Conservation (phyloP, 2,329 filamentous ascomycete species). For the Calonectria multiphialidica region DNA sequence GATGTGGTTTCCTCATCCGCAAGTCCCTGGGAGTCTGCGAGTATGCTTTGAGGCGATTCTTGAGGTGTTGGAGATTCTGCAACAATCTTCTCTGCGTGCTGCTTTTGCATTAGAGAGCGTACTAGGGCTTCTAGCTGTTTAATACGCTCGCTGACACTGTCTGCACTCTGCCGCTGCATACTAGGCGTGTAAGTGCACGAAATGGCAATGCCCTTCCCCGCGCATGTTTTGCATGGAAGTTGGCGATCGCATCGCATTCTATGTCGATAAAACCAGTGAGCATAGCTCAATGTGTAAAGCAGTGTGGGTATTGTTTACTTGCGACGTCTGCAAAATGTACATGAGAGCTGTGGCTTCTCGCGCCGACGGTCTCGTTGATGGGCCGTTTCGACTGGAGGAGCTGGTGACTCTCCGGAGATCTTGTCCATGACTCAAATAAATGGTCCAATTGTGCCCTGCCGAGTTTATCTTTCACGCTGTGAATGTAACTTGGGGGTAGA, state of each 20-base stretch:
- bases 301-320: not conserved
- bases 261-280: not conserved
- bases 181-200: slow-evolving; percentile 1
- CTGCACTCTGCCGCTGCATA: not conserved
- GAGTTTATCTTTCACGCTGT: too few species aligned
- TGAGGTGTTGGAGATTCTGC: not conserved
- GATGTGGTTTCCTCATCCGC: not conserved
- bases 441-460: not conserved
- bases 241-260: slow-evolving; percentile 21
- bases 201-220: not conserved
- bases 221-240: slow-evolving; percentile 9
- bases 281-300: not conserved
- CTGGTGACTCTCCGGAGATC: not conserved
- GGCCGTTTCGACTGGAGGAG: not conserved
- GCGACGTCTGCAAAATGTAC: slow-evolving; percentile 8
- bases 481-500: too few species aligned
- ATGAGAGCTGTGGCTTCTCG: slow-evolving; percentile 11
- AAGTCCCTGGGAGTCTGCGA: not conserved
- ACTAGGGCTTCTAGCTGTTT: slow-evolving; percentile 46
- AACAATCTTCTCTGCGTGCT: not conserved
- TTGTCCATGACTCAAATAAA: not conserved
- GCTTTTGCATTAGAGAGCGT: slow-evolving; percentile 38
- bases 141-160: not conserved
- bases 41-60: not conserved
- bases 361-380: not conserved